Percentiles rank a stretch among this genome's conserved stretches.
Evolutionary conservation across 2,329 filamentous ascomycete genomes (phyloP).

Genomic region (Dactylonectria macrodidyma): DNA sequence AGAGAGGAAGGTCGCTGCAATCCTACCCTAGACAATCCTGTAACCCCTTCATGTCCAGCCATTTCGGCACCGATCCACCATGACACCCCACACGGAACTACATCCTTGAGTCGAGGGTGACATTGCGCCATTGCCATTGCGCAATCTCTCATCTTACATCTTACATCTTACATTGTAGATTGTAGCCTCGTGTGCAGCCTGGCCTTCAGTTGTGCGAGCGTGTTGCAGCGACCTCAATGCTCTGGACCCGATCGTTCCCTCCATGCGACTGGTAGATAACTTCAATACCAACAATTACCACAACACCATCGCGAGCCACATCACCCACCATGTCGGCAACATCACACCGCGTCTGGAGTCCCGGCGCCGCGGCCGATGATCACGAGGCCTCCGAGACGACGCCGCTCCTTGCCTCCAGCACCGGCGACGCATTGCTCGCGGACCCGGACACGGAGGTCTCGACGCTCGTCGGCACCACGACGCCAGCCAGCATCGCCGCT

Average conservation of each 20-base stretch:
- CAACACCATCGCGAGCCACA: not conserved
- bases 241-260: not conserved
- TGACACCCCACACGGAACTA: not conserved
- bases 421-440: conserved; percentile 25
- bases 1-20: conserved; percentile 1
- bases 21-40: conserved; percentile 9
- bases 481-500: conserved; percentile 28
- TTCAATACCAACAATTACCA: not conserved
- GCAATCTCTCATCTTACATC: not conserved
- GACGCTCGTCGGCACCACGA: conserved; percentile 42
- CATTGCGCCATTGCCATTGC: not conserved
- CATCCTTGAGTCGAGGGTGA: not conserved
- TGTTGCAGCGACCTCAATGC: not conserved
- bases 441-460: conserved; percentile 46
- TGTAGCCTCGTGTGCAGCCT: not conserved
- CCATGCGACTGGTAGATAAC: not conserved
- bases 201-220: not conserved
- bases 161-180: not conserved
- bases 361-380: conserved; percentile 5
- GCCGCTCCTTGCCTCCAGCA: conserved; percentile 38
- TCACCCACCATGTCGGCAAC: conserved; percentile 34
- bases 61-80: not conserved
- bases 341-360: conserved; percentile 21
- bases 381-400: conserved; percentile 39
- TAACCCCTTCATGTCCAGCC: not conserved